Evolutionary conservation across 768 basidiomycete species (phyloP), one percentile per base, ranked within the genome.

Genomic region (Pleurotus platypus): DNA sequence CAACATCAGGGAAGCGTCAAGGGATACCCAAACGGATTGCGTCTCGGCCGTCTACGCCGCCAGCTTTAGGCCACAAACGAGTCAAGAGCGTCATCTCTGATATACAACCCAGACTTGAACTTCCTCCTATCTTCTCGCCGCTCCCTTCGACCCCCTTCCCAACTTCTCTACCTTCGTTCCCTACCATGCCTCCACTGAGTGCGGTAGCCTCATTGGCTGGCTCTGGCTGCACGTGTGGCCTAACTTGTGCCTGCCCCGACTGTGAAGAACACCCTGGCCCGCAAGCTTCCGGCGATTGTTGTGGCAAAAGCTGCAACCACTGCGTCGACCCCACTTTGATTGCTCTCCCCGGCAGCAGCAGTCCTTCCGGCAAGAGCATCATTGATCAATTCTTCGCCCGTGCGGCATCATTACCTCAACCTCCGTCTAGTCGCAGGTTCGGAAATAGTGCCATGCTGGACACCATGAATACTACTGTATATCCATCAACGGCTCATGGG

Each of bases 161-260:
- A 26, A 57, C 65, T 11, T 49, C 69, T 22, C 65, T 75, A 22
- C 82, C 82, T 15, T 67, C 73, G 13, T 89, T 85, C 60, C 74
- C 77, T 20, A 67, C 70, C 12, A 85, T 90, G 69, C 85, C 86
- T 12, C 78, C 87, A 1, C 78, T 87, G 64, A 82, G 78, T 62
- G 71, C 75, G 43, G 77, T 86, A 45, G 72, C 74, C 18, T 84
- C 85, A 4, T 67, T 86, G 11, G 85, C 86, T 1, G 85, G 82
- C 12, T 79, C 87, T 2, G 87, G 85, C 2, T 91, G 89, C 65
- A 87, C 84, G 6, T 90, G 89, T 64, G 88, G 88, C 27, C 67
- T 82, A 43, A 71, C 72, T 40, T 92, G 89, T 64, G 78, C 78
- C 12, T 92, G 89, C 68, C 88, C 88, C 0, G 88, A 88, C 35